Base-by-base conservation (phyloP, 2,329 filamentous ascomycete species). In the Corinectria fuckeliana region DNA sequence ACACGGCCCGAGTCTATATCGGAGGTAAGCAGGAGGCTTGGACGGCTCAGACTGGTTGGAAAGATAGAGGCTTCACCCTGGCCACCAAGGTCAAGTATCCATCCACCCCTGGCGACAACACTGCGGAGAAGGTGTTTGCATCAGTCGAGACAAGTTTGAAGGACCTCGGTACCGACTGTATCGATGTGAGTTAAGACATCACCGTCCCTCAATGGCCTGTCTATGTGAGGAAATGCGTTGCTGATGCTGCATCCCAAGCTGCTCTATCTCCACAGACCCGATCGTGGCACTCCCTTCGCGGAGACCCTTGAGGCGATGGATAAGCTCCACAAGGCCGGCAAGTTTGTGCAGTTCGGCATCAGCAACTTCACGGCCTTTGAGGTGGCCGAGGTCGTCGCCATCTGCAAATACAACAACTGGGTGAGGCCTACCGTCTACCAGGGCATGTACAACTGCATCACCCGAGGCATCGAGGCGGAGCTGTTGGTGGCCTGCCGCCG, bases 361-460 rank as follows among this genome's bases (percentile, higher is more conserved):
- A 91, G 87, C 68, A 97, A 97, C 78, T 97, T 88, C 74, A 91
- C 92, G 0, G 89, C 92, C 0, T 95, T 90, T 72, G 93, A 97
- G 74, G 91, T 97, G 9, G 92, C 92, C 0, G 93, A 97, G 77
- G 85, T 96, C 9, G 89, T 90, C 57, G 85, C 92, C 75, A 89
- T 88, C 36, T 94, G 91, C 81, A 89, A 89, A 68, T 87, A 90
- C 77, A 88, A 91, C 70, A 85, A 86, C 61, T 96, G 91, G 91
- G 90, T 96, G 14, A 85, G 89, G 36, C 92, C 92, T 1, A 92
- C 90, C 1, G 87, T 96, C 56, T 96, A 92, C 76, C 92, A 95
- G 76, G 93, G 84, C 69, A 94, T 96, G 91, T 94, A 94, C 77
- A 94, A 94, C 75, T 86, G 85, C 57, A 91, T 93, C 66, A 91